Evolutionary conservation across 2,329 filamentous ascomycete species (phyloP).

Genomic region (Ceratocystis smalleyi): DNA sequence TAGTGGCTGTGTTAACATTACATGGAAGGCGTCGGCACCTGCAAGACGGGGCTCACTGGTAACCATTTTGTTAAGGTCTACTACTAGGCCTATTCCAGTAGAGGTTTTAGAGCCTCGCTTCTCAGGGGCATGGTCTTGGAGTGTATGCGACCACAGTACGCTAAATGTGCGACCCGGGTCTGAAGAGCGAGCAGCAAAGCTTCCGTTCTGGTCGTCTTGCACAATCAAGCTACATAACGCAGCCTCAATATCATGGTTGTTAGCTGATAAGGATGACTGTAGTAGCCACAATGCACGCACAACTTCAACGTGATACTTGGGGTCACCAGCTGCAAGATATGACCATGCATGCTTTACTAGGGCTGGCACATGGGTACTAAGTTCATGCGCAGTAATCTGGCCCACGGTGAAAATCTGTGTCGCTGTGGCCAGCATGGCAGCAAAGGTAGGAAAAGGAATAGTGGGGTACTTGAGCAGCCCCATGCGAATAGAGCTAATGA

Average conservation of each 20-base stretch:
- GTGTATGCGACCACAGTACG: conserved; percentile 67
- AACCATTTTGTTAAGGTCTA: conserved; percentile 18
- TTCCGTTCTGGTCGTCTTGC: conserved; percentile 32
- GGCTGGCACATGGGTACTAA: conserved; percentile 48
- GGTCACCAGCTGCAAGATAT: conserved; percentile 64
- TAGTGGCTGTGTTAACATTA: conserved; percentile 65
- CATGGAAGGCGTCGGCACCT: conserved; percentile 48
- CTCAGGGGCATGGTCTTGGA: conserved; percentile 43
- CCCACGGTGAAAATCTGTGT: conserved; percentile 11
- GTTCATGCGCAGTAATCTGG: conserved; percentile 23
- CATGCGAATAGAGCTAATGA: conserved; percentile 25
- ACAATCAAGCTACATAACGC: conserved; percentile 57
- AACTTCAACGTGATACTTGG: conserved; percentile 89
- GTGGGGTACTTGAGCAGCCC: conserved; percentile 32
- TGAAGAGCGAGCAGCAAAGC: conserved; percentile 33
- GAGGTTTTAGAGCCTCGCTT: conserved; percentile 32
- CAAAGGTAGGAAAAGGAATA: conserved; percentile 41
- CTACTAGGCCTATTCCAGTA: conserved; percentile 4
- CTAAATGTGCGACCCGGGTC: conserved; percentile 56
- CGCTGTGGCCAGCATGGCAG: conserved; percentile 37
- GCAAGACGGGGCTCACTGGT: conserved; percentile 30
- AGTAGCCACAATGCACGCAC: conserved; percentile 76
- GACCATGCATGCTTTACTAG: conserved; percentile 63
- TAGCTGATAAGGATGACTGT: conserved; percentile 52
- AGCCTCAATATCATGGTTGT: conserved; percentile 64